A percentile compares a stretch with the other conserved stretches of the same genome.
Evolutionary conservation across 805 yeast genomes (phyloP).

Genomic region (Yamadazyma endophytica): DNA sequence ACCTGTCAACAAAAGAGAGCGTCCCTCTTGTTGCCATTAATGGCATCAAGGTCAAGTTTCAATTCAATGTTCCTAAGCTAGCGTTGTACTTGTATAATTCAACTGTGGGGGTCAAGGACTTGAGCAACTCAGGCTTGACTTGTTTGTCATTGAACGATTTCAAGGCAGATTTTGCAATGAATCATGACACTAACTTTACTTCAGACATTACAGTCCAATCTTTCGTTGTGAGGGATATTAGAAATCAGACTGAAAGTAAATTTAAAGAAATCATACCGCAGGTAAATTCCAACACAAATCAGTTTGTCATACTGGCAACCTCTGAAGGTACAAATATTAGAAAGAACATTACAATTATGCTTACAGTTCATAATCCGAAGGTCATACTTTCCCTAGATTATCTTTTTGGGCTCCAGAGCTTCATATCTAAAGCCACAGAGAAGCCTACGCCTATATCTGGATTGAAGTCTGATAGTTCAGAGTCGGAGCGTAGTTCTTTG

Average conservation of each 20-base stretch:
- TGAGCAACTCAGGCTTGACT: conserved; percentile 33
- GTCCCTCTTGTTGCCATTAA: no score
- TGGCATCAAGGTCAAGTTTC: no score
- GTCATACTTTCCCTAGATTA: conserved; percentile 84
- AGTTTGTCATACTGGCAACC: conserved; percentile 56
- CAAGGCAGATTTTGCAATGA: conserved; percentile 47
- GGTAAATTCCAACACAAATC: conserved; percentile 57
- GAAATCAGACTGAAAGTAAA: conserved; percentile 58
- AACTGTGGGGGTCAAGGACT: conserved; percentile 33
- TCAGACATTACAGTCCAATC: conserved; percentile 66
- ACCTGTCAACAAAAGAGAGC: neutral
- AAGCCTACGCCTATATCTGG: conserved; percentile 13
- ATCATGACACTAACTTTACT: conserved; percentile 49
- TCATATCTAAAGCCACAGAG: conserved; percentile 49
- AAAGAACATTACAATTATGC: conserved; percentile 43
- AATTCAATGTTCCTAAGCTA: conserved; percentile 58
- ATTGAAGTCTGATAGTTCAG: conserved; percentile 14
- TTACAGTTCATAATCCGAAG: conserved; percentile 76
- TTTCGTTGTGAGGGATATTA: conserved; percentile 72
- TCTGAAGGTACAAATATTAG: conserved; percentile 37
- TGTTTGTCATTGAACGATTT: conserved; percentile 53
- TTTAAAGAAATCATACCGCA: conserved; percentile 82
- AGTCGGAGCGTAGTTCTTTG: no score
- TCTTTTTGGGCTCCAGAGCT: conserved; percentile 68
- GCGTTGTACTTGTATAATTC: conserved; percentile 58